Conservation (phyloP, 164 flowering plant species). For the Chimonanthus salicifolius region DNA sequence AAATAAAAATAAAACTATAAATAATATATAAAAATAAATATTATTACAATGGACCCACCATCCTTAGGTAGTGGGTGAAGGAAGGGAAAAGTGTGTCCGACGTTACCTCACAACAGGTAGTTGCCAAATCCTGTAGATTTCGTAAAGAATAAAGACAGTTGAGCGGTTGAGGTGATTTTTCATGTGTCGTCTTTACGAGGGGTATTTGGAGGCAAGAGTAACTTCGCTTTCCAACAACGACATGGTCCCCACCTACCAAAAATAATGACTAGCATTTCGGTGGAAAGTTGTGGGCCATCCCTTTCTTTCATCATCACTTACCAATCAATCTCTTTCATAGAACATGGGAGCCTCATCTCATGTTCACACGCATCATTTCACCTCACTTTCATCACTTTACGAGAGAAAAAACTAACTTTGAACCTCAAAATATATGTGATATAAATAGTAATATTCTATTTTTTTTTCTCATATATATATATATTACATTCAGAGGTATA, state of each 20-base stretch:
- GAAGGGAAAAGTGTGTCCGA: no score
- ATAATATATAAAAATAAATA: no score
- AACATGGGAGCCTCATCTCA: slow-evolving; percentile 3
- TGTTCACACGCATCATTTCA: background rate
- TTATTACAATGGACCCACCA: no score
- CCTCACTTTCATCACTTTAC: background rate
- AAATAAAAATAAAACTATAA: no score
- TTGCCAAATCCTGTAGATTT: background rate
- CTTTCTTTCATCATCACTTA: background rate
- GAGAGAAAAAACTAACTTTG: background rate
- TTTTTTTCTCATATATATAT: no score
- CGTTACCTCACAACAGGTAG: background rate
- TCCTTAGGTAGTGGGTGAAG: no score
- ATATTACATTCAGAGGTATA: no score
- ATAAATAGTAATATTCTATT: no score
- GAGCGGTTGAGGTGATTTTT: slow-evolving; percentile 5
- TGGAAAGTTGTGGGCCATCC: slow-evolving; percentile 1
- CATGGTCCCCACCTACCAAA: slow-evolving; percentile 3
- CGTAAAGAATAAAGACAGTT: background rate
- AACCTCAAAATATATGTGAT: no score
- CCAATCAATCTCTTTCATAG: slow-evolving; percentile 8
- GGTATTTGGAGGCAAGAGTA: background rate
- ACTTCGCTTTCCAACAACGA: slow-evolving; percentile 4
- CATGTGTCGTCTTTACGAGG: background rate
- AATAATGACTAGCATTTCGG: background rate